phyloP scores from a whole-genome alignment of 108 stramenopile species.

The Licmophora abbreviata region DNA sequence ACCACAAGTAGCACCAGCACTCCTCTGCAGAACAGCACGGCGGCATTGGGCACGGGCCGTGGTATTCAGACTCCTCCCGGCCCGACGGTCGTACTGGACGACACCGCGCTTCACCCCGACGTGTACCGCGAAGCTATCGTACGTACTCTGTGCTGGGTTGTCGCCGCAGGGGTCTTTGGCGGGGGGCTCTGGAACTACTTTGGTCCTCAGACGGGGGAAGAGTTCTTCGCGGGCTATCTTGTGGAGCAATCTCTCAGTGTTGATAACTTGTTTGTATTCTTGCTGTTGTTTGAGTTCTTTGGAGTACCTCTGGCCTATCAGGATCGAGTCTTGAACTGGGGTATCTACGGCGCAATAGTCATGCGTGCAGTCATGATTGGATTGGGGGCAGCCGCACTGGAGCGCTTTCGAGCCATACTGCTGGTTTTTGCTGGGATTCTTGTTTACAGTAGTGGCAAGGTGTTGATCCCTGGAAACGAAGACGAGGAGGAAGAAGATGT shows the following conservation, averaged over 20 bases:
- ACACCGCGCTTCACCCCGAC: neutral
- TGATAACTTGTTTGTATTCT: conserved; percentile 89
- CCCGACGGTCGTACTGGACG: neutral
- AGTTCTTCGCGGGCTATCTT: conserved; percentile 86
- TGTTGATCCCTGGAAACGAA: conserved; percentile 47
- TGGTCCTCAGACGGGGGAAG: conserved; percentile 36
- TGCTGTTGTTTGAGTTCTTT: conserved; percentile 87
- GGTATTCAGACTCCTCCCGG: too few species aligned
- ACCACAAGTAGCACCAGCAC: too few species aligned
- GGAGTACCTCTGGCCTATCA: conserved; percentile 59
- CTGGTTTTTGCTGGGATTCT: conserved; percentile 87
- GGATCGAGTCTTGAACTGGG: conserved; percentile 78
- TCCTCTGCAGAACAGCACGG: too few species aligned
- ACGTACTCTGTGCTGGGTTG: conserved; percentile 66
- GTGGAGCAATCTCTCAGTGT: conserved; percentile 82
- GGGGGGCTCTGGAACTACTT: conserved; percentile 21
- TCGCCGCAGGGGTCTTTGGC: conserved; percentile 57
- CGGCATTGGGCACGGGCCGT: too few species aligned
- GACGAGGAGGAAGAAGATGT: conserved; percentile 80
- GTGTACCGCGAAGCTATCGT: conserved; percentile 54
- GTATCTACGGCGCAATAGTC: conserved; percentile 79
- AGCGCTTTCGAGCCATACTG: conserved; percentile 76
- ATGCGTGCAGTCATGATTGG: conserved; percentile 94
- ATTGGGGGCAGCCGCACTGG: conserved; percentile 78
- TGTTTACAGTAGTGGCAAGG: conserved; percentile 65